phyloP scores from a whole-genome alignment of 1,284 basidiomycete species.

The Ceratobasidium sp. region DNA sequence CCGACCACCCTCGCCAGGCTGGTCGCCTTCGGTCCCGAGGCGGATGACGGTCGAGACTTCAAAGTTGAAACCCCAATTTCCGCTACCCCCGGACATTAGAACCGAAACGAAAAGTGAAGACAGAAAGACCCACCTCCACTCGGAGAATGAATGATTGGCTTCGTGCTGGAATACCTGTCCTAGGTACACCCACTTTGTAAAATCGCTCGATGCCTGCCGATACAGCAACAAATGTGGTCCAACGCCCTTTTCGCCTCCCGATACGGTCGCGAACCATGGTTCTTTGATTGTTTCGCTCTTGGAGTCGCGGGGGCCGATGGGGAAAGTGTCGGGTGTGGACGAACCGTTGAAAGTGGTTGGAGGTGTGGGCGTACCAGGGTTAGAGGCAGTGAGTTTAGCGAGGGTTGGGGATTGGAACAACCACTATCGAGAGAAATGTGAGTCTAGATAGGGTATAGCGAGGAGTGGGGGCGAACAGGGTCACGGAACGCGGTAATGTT shows the following conservation, averaged over 20 bases:
- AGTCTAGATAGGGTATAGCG: neutral
- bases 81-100: slow-evolving; percentile 4
- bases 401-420: slow-evolving; percentile 41
- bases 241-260: slow-evolving; percentile 33
- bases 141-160: slow-evolving; percentile 22
- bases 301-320: slow-evolving; percentile 1
- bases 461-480: slow-evolving; percentile 14
- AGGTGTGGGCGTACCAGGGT: slow-evolving; percentile 20
- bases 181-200: slow-evolving; percentile 43
- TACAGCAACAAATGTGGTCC: slow-evolving; percentile 40
- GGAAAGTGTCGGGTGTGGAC: slow-evolving; percentile 2
- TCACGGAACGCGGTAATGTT: slow-evolving; percentile 40
- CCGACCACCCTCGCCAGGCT: slow-evolving; percentile 34
- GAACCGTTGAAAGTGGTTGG: slow-evolving; percentile 41
- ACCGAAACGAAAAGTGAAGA: neutral
- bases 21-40: slow-evolving; percentile 42
- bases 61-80: slow-evolving; percentile 42
- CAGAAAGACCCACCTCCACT: slow-evolving; percentile 35
- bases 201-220: slow-evolving; percentile 36
- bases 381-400: slow-evolving; percentile 27
- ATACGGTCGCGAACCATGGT: slow-evolving; percentile 42
- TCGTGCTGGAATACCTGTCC: slow-evolving; percentile 29
- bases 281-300: slow-evolving; percentile 16
- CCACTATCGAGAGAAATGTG: slow-evolving; percentile 3
- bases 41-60: slow-evolving; percentile 41